A percentile compares a stretch with the other conserved stretches of the same genome.
phyloP scores from a whole-genome alignment of 2,329 filamentous ascomycete species.

The Ascocoryne sarcoides region DNA sequence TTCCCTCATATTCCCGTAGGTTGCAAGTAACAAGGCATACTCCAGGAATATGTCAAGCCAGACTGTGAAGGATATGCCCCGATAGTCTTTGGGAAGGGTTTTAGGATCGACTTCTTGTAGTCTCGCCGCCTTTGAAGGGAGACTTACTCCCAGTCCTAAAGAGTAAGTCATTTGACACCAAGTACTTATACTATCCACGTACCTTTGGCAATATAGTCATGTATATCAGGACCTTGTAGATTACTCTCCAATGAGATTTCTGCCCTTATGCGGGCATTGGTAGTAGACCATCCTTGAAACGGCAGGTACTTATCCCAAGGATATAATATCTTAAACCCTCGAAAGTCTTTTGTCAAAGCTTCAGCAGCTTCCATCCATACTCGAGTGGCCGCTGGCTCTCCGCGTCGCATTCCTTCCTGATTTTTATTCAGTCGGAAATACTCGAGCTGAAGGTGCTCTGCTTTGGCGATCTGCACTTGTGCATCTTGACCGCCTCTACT shows the following conservation, averaged over 20 bases:
- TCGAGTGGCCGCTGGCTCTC: slow-evolving; percentile 15
- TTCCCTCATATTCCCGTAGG: slow-evolving; percentile 55
- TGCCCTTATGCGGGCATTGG: slow-evolving; percentile 13
- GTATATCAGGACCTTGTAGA: too few species aligned
- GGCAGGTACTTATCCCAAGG: slow-evolving; percentile 57
- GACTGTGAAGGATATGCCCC: slow-evolving; percentile 69
- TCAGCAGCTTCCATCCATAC: slow-evolving; percentile 51
- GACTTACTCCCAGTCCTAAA: slow-evolving; percentile 21
- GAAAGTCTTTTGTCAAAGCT: slow-evolving; percentile 54
- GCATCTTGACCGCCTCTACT: slow-evolving; percentile 63
- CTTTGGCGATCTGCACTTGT: slow-evolving; percentile 34
- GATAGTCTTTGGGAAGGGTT: slow-evolving; percentile 40
- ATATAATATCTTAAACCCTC: slow-evolving; percentile 55
- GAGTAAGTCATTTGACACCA: slow-evolving; percentile 9
- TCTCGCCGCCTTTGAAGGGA: slow-evolving; percentile 9
- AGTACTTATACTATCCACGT: slow-evolving; percentile 2
- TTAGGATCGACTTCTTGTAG: too few species aligned
- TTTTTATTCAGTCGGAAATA: slow-evolving; percentile 36
- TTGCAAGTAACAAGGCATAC: slow-evolving; percentile 70
- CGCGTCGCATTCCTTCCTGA: slow-evolving; percentile 27
- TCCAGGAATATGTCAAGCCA: slow-evolving; percentile 91
- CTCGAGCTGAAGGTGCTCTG: slow-evolving; percentile 28
- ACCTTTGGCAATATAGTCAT: slow-evolving; percentile 24
- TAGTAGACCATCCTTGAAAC: slow-evolving; percentile 40
- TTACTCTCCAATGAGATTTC: slow-evolving; percentile 23